Conservation (phyloP, 2,329 filamentous ascomycete genomes). For the Penicillium sp. region DNA sequence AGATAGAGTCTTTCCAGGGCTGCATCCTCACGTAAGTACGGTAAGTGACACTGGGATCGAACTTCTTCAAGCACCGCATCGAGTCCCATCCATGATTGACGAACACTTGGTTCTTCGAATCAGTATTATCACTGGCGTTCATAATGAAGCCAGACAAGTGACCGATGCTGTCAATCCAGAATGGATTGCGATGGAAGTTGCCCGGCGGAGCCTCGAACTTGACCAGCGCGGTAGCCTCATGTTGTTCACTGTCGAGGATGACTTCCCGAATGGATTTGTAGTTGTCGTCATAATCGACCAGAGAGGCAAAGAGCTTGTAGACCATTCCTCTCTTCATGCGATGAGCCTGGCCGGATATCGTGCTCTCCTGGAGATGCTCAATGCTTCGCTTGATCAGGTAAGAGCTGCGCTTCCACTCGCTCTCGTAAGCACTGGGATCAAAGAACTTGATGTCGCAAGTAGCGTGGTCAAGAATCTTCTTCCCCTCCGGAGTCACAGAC, state of each 20-base stretch:
- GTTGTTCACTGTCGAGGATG: constrained; percentile 48
- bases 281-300: constrained; percentile 50
- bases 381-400: constrained; percentile 62
- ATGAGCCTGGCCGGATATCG: constrained; percentile 57
- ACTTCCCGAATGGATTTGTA: constrained; percentile 53
- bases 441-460: constrained; percentile 30
- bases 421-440: constrained; percentile 19
- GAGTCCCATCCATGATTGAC: constrained; percentile 56
- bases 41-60: constrained; percentile 47
- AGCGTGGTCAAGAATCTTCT: constrained; percentile 32
- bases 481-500: constrained; percentile 32
- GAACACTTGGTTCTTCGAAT: constrained; percentile 53
- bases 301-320: constrained; percentile 62
- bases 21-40: constrained; percentile 57
- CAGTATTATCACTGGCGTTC: constrained; percentile 51
- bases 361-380: constrained; percentile 51
- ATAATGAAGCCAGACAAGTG: constrained; percentile 54
- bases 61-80: constrained; percentile 48
- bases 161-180: constrained; percentile 52
- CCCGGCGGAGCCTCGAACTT: constrained; percentile 49
- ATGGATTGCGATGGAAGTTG: constrained; percentile 51
- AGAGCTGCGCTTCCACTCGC: constrained; percentile 49
- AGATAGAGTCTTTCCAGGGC: constrained; percentile 43
- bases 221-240: constrained; percentile 48
- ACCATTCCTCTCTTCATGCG: constrained; percentile 66